These are phyloP conservation scores for Sporothrix pallida DNA, from an alignment of 2,329 filamentous ascomycete species.

Conservation along the genomic window DNA sequence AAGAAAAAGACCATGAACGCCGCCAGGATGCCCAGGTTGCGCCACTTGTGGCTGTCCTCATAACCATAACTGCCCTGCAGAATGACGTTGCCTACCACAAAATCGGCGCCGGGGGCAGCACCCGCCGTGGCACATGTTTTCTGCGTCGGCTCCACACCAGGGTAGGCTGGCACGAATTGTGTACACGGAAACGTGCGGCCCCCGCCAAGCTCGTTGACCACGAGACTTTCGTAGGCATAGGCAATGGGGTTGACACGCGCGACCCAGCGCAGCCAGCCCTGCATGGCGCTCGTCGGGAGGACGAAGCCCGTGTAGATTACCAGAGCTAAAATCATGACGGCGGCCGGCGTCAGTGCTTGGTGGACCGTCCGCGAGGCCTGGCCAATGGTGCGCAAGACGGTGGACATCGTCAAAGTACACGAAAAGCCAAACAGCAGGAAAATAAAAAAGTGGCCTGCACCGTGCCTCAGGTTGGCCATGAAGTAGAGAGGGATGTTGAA, in stretches of 20 bases:
- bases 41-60: constrained; percentile 65
- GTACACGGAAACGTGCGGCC: constrained; percentile 62
- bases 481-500: constrained; percentile 89
- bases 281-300: constrained; percentile 69
- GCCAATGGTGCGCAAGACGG: constrained; percentile 81
- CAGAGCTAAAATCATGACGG: constrained; percentile 66
- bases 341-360: constrained; percentile 65
- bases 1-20: constrained; percentile 68
- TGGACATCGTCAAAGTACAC: constrained; percentile 78
- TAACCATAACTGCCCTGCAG: constrained; percentile 63
- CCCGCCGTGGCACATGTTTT: constrained; percentile 65
- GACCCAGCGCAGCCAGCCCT: constrained; percentile 81
- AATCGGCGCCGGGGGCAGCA: constrained; percentile 51
- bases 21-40: constrained; percentile 72
- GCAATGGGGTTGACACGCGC: constrained; percentile 79
- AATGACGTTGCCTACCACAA: constrained; percentile 53
- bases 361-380: constrained; percentile 72
- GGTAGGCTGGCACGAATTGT: constrained; percentile 54
- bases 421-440: constrained; percentile 78
- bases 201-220: constrained; percentile 78
- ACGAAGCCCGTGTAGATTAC: constrained; percentile 75
- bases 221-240: constrained; percentile 79
- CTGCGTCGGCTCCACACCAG: constrained; percentile 45
- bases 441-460: constrained; percentile 80
- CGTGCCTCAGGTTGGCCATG: constrained; percentile 78